Percentiles rank a stretch among this genome's conserved stretches.
Conservation (phyloP, 345 rosid genomes). For the Syzygium aromaticum region DNA sequence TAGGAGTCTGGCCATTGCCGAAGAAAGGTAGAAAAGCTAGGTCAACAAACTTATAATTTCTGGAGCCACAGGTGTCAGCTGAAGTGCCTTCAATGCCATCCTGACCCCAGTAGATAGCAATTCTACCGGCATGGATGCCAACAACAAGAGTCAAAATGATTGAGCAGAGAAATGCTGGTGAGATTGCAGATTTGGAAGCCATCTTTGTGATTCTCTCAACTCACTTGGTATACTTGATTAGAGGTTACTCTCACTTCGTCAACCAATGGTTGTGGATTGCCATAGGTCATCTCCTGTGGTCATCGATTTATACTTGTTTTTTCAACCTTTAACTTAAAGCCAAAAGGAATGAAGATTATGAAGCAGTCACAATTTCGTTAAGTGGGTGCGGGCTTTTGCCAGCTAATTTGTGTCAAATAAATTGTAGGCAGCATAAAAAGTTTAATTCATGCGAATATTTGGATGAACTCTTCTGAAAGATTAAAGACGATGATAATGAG, state of each 20-base stretch:
- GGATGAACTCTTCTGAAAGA: neutral
- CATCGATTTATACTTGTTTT: neutral
- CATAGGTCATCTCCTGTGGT: neutral
- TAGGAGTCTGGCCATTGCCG: constrained; percentile 15
- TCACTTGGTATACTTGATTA: neutral
- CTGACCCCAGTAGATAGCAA: constrained; percentile 26
- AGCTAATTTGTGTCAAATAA: neutral
- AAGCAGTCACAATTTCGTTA: neutral
- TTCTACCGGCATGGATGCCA: constrained; percentile 3
- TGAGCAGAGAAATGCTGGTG: neutral
- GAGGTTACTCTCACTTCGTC: neutral
- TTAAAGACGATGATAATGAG: neutral
- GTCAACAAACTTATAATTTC: constrained; percentile 10
- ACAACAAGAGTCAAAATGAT: neutral
- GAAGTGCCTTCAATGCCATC: constrained; percentile 13
- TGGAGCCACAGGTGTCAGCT: constrained; percentile 8
- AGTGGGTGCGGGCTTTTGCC: neutral
- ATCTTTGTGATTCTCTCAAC: neutral
- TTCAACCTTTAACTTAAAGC: neutral
- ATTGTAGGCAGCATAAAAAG: neutral
- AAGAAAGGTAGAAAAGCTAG: constrained; percentile 13
- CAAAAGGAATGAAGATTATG: neutral
- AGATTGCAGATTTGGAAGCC: neutral
- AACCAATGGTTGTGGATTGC: neutral
- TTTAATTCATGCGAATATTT: neutral